Base-by-base conservation (phyloP, 352 stramenopile genomes). In the Globisporangium nunn region DNA sequence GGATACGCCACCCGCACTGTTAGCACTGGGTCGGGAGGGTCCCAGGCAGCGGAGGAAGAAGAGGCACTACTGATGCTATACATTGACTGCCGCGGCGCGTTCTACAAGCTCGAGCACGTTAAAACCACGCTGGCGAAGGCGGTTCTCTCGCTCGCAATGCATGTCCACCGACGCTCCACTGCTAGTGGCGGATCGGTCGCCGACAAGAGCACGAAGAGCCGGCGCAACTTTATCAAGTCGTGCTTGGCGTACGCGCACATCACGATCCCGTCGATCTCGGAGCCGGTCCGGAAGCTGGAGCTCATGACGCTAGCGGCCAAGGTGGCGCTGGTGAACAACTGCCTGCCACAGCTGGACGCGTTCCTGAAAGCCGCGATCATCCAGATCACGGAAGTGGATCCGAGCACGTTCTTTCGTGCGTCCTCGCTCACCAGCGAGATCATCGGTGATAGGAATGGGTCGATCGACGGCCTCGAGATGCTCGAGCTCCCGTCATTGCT, bases 221-320 rank as follows among this genome's bases (percentile, higher is more conserved):
- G 70, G n/a, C 72, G 77, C 4, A 70, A 75, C 45, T 93, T 97
- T 39, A 74, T 95, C 61, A 94, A 96, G 51, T 93, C 84, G 2
- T 96, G 87, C 54, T 62, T 96, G n/a, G 89, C 89, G 6, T 96
- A 90, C 54, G 80, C 79, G 10, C 85, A 96, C 58, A 90, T 97
- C 54, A 97, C 86, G 33, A 95, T 96, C 28, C 89, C 89, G 29
- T 93, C 80, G 23, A 86, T 96, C 29, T 60, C 74, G 1, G 54
- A 74, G 5, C 31, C 62, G 2, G 69, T 74, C 15, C 57, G 74
- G 17, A 84, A 82, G 40, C 59, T 96, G 8, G 59, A 92, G 33
- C 60, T 96, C 17, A 66, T 93, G 55, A 65, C 79, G 2, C 54
- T 72, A 2, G 84, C 81, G 11, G 82, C 81, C 11, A 85, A 91